Conservation (phyloP, 2,329 filamentous ascomycete genomes). For the Clonostachys chloroleuca region DNA sequence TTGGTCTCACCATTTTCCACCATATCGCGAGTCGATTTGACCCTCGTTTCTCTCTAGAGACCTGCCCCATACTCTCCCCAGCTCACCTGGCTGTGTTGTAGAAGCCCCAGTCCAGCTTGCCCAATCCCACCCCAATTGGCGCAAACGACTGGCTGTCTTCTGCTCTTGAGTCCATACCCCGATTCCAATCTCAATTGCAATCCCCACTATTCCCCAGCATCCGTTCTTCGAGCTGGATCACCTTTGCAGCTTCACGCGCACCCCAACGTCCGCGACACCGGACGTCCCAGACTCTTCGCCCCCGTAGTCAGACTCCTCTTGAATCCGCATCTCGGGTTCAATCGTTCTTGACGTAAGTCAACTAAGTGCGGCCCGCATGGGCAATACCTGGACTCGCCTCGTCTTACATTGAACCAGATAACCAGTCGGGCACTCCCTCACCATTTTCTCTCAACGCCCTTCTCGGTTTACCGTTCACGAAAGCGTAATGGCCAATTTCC, state of each 20-base stretch:
- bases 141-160: too few relatives aligned
- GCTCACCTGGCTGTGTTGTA: too few relatives aligned
- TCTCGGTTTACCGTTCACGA: not conserved
- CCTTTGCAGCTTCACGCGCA: too few relatives aligned
- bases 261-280: not conserved
- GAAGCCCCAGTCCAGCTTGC: too few relatives aligned
- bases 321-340: not conserved
- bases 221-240: too few relatives aligned
- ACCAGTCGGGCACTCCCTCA: not conserved
- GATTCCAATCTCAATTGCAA: too few relatives aligned
- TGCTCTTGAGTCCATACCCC: too few relatives aligned
- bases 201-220: too few relatives aligned
- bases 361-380: not conserved
- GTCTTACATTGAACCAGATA: not conserved
- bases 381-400: not conserved
- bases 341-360: not conserved
- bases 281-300: not conserved
- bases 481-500: conserved; percentile 16
- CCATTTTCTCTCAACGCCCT: not conserved
- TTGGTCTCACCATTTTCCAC: conserved; percentile 3
- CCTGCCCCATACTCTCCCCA: not conserved
- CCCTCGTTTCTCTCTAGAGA: not conserved
- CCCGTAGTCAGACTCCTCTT: not conserved
- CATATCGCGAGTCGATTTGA: too few relatives aligned
- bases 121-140: too few relatives aligned